Conservation (phyloP, 2,329 filamentous ascomycete genomes). For the Xylariaceae sp. region DNA sequence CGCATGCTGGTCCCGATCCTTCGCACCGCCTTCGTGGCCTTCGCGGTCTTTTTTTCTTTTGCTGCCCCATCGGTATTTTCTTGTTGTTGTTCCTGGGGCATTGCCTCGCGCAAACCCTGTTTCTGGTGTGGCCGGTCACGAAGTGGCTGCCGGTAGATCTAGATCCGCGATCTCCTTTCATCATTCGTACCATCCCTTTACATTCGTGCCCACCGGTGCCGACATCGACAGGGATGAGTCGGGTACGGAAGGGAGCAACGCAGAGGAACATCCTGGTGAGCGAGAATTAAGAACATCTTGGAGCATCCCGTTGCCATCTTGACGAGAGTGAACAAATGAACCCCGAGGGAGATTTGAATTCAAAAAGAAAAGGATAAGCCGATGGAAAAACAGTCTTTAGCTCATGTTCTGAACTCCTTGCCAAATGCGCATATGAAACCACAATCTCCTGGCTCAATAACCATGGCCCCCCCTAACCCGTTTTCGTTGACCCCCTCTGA, state of each 20-base stretch:
- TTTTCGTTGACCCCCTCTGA: constrained; percentile 4
- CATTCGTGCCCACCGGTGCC: background rate
- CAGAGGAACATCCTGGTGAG: background rate
- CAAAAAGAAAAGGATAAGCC: background rate
- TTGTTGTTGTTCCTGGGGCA: constrained; percentile 3
- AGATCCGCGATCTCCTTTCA: constrained; percentile 5
- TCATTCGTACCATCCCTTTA: constrained; percentile 1
- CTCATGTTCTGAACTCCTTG: constrained; percentile 17
- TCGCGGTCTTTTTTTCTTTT: constrained; percentile 11
- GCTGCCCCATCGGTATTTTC: constrained; percentile 6
- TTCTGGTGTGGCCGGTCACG: constrained; percentile 3
- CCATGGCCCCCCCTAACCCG: constrained; percentile 1
- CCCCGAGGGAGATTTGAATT: background rate
- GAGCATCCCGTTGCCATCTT: background rate
- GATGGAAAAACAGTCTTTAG: constrained; percentile 3
- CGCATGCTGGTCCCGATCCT: constrained; percentile 8
- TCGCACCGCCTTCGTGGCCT: constrained; percentile 4
- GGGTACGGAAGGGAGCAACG: background rate
- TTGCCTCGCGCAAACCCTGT: constrained; percentile 2
- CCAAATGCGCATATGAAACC: constrained; percentile 11
- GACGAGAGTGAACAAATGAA: background rate
- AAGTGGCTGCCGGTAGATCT: constrained; percentile 6
- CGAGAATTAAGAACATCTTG: background rate
- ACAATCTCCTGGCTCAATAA: constrained; percentile 2
- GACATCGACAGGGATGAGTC: background rate